phyloP scores from a whole-genome alignment of 768 basidiomycete genomes.

The Trichaptum fuscoviolaceum region DNA sequence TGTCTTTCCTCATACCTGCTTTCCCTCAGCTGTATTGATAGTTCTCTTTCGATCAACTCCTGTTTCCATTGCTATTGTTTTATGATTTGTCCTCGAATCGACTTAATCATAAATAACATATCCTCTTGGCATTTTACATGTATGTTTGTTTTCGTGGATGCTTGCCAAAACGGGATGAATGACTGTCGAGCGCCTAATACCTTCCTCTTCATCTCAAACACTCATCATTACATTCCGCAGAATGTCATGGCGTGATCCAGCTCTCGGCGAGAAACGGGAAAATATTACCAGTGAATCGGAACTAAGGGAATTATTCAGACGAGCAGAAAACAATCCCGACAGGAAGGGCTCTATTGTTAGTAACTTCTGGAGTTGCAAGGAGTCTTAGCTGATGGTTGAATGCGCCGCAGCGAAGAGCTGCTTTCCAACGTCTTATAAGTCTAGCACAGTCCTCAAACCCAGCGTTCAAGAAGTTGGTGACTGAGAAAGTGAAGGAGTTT shows the following conservation, averaged over 20 bases:
- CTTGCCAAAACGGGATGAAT: too few relatives aligned
- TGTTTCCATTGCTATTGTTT: too few relatives aligned
- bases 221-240: background rate
- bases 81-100: too few relatives aligned
- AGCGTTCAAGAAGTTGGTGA: constrained; percentile 51
- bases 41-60: too few relatives aligned
- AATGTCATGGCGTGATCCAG: background rate
- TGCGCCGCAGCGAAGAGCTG: constrained; percentile 40
- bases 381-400: background rate
- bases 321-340: constrained; percentile 36
- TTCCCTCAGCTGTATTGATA: too few relatives aligned
- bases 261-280: background rate
- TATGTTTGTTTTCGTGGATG: too few relatives aligned
- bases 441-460: constrained; percentile 44
- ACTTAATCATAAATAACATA: too few relatives aligned
- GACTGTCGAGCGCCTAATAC: background rate
- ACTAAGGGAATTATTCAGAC: constrained; percentile 23
- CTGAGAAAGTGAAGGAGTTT: constrained; percentile 49
- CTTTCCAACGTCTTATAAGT: constrained; percentile 48
- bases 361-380: background rate
- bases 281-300: background rate
- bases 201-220: background rate
- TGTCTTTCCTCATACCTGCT: too few relatives aligned
- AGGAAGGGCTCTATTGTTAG: constrained; percentile 36
- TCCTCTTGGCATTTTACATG: too few relatives aligned